Evolutionary conservation across 1,139 yeast species (phyloP), one percentile per base, ranked within the genome.

Genomic region (Hemisphaericaspora lyxosophila): DNA sequence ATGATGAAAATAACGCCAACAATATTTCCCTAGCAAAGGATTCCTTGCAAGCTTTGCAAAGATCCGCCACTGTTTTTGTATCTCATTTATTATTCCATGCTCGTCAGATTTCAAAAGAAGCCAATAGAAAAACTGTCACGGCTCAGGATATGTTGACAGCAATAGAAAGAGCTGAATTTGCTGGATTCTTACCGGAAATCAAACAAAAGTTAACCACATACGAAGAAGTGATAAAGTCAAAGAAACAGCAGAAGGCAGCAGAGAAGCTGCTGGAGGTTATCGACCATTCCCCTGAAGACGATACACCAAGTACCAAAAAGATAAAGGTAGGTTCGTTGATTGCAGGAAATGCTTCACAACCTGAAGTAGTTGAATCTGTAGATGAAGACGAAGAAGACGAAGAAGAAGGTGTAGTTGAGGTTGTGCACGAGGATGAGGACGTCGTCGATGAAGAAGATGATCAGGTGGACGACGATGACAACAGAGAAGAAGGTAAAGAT

Each of bases 41-140:
- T 51, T 77, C 87, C 2, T 65, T 78, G 15, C 55, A 75, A 2
- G 90, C 85, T 2, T 53, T 85, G 18, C 92, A 85, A 51, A 60
- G 92, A 43, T 72, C 87, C 5, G 80, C 90, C 11, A 82, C 89
- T 0, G 81, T 85, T 3, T 85, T 82, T 57, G 86, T 84, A 18
- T 82, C 83, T 33, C 82, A 82, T 50, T 47, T 84, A 35, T 64
- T 82, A 49, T 76, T 78, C 50, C 76, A 78, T 50, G 88, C 90
- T 3, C 72, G 84, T 39, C 73, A 68, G 42, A 50, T 70, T 3
- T 73, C 85, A 4, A 73, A 70, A 43, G 68, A 66, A 18, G 70
- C 66, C 28, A 76, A 72, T 35, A 69, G 88, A 41, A 81, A 79
- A 53, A 78, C 80, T 4, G 77, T 84, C 26, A 78, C 73, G 47